Percentiles rank a stretch among this genome's conserved stretches.
Conservation (phyloP, 2,329 filamentous ascomycete species). For the Claviceps monticola region DNA sequence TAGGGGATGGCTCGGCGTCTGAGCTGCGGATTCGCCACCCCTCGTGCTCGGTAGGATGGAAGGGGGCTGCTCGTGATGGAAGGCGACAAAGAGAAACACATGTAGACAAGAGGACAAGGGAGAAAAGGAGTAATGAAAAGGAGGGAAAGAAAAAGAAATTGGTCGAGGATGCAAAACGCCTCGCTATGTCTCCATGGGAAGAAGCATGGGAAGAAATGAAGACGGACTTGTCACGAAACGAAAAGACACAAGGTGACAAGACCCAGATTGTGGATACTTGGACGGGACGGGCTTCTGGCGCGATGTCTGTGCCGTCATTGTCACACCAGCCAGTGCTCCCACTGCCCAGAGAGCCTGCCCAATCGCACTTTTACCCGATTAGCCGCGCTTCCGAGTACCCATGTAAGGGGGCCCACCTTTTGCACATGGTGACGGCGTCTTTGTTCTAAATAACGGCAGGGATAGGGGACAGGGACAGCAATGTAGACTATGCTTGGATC, state of each 20-base stretch:
- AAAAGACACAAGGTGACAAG: not conserved
- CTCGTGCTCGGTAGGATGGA: no score
- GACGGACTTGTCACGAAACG: not conserved
- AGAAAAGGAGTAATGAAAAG: not conserved
- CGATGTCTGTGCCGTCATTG: not conserved
- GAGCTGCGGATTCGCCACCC: no score
- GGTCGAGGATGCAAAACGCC: not conserved
- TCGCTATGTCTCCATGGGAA: no score
- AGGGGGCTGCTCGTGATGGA: not conserved
- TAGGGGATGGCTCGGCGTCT: no score
- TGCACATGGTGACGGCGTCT: no score
- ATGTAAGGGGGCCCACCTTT: no score
- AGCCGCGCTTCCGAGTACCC: no score
- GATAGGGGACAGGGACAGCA: not conserved
- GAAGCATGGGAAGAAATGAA: no score
- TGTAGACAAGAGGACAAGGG: not conserved
- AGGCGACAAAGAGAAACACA: not conserved
- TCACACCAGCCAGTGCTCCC: not conserved
- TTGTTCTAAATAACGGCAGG: no score
- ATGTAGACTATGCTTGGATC: not conserved
- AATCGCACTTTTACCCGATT: no score
- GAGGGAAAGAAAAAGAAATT: not conserved
- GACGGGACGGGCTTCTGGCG: not conserved
- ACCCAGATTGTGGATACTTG: not conserved
- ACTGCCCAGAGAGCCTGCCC: no score